Evolutionary conservation across 805 yeast species (phyloP).

Genomic region (Middelhovenomyces tepae): DNA sequence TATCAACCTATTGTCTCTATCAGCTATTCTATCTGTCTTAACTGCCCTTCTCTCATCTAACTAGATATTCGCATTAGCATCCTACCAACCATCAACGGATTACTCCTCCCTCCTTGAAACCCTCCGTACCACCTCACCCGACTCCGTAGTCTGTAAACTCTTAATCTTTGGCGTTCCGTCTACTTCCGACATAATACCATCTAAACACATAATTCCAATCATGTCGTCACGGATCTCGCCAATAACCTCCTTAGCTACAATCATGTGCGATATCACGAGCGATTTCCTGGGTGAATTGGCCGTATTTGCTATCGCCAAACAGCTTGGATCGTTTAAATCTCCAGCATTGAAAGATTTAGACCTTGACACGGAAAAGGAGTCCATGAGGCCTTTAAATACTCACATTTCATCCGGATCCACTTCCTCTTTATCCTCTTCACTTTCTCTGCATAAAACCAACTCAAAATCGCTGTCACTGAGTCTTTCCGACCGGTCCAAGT

Average conservation of each 20-base stretch:
- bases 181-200: conserved; percentile 7
- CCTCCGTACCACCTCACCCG: conserved; percentile 33
- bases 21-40: not conserved
- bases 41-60: not conserved
- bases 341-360: conserved; percentile 41
- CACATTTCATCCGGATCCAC: conserved; percentile 5
- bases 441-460: not conserved
- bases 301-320: conserved; percentile 56
- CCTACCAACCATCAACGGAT: conserved; percentile 9
- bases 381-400: conserved; percentile 8
- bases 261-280: conserved; percentile 63
- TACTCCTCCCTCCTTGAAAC: conserved; percentile 1
- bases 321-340: conserved; percentile 72
- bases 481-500: conserved; percentile 30
- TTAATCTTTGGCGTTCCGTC: conserved; percentile 36
- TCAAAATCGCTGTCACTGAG: conserved; percentile 22
- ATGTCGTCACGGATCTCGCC: conserved; percentile 25
- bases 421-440: conserved; percentile 14
- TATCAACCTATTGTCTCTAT: no score
- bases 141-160: conserved; percentile 27
- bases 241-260: conserved; percentile 43
- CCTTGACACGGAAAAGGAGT: no score
- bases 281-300: conserved; percentile 57
- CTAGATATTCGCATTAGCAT: conserved; percentile 36
- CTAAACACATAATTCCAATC: conserved; percentile 14